Conservation (phyloP, 441 rosid species). For the Corymbia citriodora region DNA sequence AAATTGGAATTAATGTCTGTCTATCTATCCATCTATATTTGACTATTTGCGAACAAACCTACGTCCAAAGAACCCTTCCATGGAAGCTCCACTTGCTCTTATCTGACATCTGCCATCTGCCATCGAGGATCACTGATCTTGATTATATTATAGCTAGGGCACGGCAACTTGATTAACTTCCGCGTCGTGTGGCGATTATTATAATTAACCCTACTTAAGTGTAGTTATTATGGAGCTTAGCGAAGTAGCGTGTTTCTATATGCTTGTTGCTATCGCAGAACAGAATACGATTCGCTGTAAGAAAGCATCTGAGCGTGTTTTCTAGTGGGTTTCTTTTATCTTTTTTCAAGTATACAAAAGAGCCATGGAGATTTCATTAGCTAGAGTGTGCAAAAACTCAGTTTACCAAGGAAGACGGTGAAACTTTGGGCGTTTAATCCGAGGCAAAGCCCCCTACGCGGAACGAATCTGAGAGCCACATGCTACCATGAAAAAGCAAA, state of each 20-base stretch:
- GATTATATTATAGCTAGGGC: background rate
- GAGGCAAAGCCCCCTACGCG: background rate
- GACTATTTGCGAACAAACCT: background rate
- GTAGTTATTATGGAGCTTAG: background rate
- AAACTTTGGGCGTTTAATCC: background rate
- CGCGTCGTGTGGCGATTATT: background rate
- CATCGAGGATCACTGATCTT: background rate
- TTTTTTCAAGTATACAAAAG: background rate
- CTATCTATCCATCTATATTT: background rate
- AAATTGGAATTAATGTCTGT: background rate
- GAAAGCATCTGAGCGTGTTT: background rate
- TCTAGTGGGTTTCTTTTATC: background rate
- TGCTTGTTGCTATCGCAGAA: background rate
- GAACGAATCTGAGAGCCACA: background rate
- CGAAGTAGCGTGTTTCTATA: background rate
- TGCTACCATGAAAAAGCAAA: background rate
- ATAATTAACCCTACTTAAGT: background rate
- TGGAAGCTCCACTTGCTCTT: background rate
- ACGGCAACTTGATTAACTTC: background rate
- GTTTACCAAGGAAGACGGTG: background rate
- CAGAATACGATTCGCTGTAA: background rate
- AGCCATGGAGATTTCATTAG: background rate
- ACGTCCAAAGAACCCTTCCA: background rate
- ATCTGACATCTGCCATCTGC: background rate
- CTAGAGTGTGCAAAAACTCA: background rate